phyloP scores from a whole-genome alignment of 371 early-diverging fungal genomes.

The Capillidium heterosporum region DNA sequence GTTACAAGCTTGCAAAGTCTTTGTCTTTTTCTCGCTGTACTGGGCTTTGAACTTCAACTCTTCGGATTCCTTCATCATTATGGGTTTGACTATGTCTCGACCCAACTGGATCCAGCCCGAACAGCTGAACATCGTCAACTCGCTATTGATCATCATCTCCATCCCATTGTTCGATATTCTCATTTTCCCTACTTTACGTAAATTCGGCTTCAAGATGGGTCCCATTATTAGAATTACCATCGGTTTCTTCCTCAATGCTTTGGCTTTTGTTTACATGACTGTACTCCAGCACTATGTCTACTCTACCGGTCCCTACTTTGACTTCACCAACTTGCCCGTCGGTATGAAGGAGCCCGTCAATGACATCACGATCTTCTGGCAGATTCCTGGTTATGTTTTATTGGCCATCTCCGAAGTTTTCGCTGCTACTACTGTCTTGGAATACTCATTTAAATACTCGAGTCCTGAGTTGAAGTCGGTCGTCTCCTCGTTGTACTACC shows the following conservation, averaged over 20 bases:
- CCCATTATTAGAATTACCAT: conserved; percentile 48
- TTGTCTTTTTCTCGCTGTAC: conserved; percentile 51
- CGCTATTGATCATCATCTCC: conserved; percentile 39
- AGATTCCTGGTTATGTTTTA: conserved; percentile 42
- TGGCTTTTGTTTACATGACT: conserved; percentile 49
- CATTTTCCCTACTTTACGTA: conserved; percentile 44
- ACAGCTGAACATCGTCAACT: conserved; percentile 18
- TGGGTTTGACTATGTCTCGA: conserved; percentile 40
- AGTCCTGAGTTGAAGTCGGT: conserved; percentile 53
- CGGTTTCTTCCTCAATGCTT: conserved; percentile 41
- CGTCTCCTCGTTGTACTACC: conserved; percentile 46
- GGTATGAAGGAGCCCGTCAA: conserved; percentile 12
- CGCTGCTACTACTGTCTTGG: conserved; percentile 51
- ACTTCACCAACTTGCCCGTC: conserved; percentile 15
- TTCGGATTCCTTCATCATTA: conserved; percentile 50
- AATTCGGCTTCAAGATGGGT: conserved; percentile 34
- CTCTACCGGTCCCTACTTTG: conserved; percentile 26
- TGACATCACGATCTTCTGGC: conserved; percentile 37
- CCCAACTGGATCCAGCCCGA: conserved; percentile 39
- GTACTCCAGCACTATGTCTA: conserved; percentile 49
- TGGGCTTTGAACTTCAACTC: conserved; percentile 63
- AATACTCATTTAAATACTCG: conserved; percentile 61
- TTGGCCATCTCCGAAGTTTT: conserved; percentile 35
- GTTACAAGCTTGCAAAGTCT: conserved; percentile 45
- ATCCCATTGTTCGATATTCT: conserved; percentile 51